These are phyloP conservation scores for Amaranthus cruentus DNA, from an alignment of 148 eudicot genomes.

Conservation along the genomic window DNA sequence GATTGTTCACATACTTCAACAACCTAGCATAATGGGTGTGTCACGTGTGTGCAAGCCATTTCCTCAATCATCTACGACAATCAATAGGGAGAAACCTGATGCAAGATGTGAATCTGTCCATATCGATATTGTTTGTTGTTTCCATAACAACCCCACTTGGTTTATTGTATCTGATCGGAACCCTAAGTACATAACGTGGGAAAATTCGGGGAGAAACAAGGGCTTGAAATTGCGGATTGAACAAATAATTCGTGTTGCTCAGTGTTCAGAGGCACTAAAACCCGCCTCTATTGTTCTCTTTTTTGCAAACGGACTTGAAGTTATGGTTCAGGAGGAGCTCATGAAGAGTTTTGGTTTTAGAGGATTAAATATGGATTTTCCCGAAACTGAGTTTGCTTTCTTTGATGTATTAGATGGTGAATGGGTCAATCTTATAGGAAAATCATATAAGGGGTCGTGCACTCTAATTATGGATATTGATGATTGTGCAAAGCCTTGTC, in stretches of 20 bases:
- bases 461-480: slow-evolving; percentile 45
- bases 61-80: slow-evolving; percentile 29
- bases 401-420: slow-evolving; percentile 52
- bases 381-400: slow-evolving; percentile 34
- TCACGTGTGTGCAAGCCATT: slow-evolving; percentile 85
- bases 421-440: slow-evolving; percentile 58
- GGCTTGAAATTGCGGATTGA: slow-evolving; percentile 47
- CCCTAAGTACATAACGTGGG: slow-evolving; percentile 70
- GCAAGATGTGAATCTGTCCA: slow-evolving; percentile 32
- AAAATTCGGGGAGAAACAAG: slow-evolving; percentile 38
- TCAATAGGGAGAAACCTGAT: slow-evolving; percentile 9
- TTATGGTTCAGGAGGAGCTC: slow-evolving; percentile 33
- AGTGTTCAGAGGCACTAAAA: slow-evolving; percentile 38
- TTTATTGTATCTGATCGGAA: slow-evolving; percentile 85
- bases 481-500: slow-evolving; percentile 25
- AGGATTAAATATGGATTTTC: slow-evolving; percentile 34
- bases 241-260: slow-evolving; percentile 54
- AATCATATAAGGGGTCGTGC: slow-evolving; percentile 48
- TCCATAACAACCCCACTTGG: slow-evolving; percentile 78
- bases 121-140: slow-evolving; percentile 71
- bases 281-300: slow-evolving; percentile 65
- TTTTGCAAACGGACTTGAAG: slow-evolving; percentile 72
- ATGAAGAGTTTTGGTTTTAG: slow-evolving; percentile 47
- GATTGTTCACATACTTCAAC: slow-evolving; percentile 64
- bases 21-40: slow-evolving; percentile 67